Conservation (phyloP, 805 yeast genomes). For the Phaffomyces opuntiae region DNA sequence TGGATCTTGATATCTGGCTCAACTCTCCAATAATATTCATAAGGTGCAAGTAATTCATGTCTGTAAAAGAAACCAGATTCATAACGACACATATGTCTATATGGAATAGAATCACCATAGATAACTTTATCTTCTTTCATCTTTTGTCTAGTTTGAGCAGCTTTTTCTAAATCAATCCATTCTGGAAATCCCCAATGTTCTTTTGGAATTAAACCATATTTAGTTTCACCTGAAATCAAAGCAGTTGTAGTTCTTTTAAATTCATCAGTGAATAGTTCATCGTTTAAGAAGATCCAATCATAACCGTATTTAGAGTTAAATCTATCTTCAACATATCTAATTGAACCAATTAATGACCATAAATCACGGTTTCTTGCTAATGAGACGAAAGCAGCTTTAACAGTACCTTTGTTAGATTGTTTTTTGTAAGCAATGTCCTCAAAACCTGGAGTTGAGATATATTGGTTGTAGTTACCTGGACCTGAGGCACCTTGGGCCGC, state of each 20-base stretch:
- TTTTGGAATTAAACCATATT: conserved; percentile 53
- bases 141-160: conserved; percentile 36
- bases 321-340: conserved; percentile 59
- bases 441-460: conserved; percentile 8
- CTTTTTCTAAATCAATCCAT: conserved; percentile 50
- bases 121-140: conserved; percentile 40
- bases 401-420: conserved; percentile 20
- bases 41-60: conserved; percentile 51
- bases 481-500: conserved; percentile 11
- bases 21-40: conserved; percentile 72
- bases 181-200: conserved; percentile 69
- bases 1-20: conserved; percentile 59
- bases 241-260: conserved; percentile 44
- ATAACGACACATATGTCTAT: conserved; percentile 61
- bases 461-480: conserved; percentile 8
- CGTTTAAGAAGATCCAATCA: conserved; percentile 78
- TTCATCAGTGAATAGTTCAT: conserved; percentile 50
- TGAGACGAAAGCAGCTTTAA: conserved; percentile 60
- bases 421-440: conserved; percentile 17
- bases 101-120: conserved; percentile 56
- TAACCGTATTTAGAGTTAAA: conserved; percentile 58
- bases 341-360: conserved; percentile 48
- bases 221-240: conserved; percentile 51
- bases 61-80: conserved; percentile 54
- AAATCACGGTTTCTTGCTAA: conserved; percentile 66